These are phyloP conservation scores for Gynochthodes officinalis DNA, from an alignment of 257 asterid species.

Conservation along the genomic window DNA sequence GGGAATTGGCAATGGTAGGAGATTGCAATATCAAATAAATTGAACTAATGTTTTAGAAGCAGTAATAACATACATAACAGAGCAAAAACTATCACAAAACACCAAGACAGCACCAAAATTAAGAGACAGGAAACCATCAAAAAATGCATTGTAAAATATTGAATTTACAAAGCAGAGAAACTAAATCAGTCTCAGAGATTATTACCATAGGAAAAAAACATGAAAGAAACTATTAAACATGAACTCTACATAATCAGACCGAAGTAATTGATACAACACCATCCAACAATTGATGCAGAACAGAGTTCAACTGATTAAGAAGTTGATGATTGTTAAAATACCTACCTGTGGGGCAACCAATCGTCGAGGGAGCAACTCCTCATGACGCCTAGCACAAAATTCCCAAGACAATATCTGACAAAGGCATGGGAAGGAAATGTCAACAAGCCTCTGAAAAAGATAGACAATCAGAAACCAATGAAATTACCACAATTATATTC, in stretches of 20 bases:
- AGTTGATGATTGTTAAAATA: constrained; percentile 4
- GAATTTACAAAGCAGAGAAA: neutral
- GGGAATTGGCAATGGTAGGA: no score
- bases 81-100: neutral
- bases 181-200: neutral
- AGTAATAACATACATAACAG: no score
- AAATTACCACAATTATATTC: constrained; percentile 3
- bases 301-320: neutral
- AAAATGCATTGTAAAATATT: neutral
- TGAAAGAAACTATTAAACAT: neutral
- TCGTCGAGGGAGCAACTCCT: constrained; percentile 94
- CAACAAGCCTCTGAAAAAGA: neutral
- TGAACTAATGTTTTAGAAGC: neutral
- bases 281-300: neutral
- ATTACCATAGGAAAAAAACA: neutral
- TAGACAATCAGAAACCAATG: neutral
- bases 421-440: constrained; percentile 2
- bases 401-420: constrained; percentile 88
- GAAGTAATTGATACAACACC: neutral
- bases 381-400: constrained; percentile 93
- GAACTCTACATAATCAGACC: neutral
- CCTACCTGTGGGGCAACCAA: constrained; percentile 91
- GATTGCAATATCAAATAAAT: neutral
- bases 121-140: neutral
- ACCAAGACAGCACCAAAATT: neutral